Percentiles rank a stretch among this genome's conserved stretches.
Evolutionary conservation across 2,329 filamentous ascomycete species (phyloP).

Genomic region (Cladophialophora psammophila): DNA sequence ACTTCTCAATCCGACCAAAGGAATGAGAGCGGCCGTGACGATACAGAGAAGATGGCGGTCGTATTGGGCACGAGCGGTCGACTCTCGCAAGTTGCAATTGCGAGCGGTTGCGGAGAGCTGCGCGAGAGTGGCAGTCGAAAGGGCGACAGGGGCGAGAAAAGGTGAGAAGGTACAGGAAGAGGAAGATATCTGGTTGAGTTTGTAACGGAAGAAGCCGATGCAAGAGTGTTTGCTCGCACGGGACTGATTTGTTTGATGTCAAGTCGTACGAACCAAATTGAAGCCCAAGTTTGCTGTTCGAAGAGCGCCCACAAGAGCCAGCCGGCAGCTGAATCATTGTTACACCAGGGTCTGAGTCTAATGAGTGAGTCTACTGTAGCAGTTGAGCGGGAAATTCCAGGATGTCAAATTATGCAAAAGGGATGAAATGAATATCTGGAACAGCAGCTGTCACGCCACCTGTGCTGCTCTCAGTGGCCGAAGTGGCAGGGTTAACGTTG

Average conservation of each 20-base stretch:
- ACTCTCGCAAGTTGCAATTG: constrained; percentile 44
- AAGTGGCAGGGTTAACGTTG: no score
- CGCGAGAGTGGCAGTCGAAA: constrained; percentile 17
- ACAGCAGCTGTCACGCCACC: neutral
- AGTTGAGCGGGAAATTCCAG: neutral
- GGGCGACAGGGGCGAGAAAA: neutral
- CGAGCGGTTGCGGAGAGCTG: constrained; percentile 52
- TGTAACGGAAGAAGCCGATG: constrained; percentile 15
- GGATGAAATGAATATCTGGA: neutral
- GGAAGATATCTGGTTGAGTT: constrained; percentile 35
- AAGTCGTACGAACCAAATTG: neutral
- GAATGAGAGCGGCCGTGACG: constrained; percentile 58
- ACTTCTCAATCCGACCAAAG: constrained; percentile 59
- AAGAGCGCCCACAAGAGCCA: neutral
- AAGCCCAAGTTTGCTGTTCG: neutral
- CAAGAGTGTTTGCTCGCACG: neutral
- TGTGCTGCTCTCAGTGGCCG: no score
- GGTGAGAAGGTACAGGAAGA: neutral
- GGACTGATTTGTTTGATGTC: neutral
- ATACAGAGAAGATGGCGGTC: constrained; percentile 62
- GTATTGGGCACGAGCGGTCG: constrained; percentile 35
- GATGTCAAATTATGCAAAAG: neutral
- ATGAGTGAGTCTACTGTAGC: neutral
- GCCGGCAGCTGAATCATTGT: neutral
- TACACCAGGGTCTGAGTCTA: neutral